Evolutionary conservation across 140 eudicot genomes (phyloP).

Genomic region (Anethum foeniculum): DNA sequence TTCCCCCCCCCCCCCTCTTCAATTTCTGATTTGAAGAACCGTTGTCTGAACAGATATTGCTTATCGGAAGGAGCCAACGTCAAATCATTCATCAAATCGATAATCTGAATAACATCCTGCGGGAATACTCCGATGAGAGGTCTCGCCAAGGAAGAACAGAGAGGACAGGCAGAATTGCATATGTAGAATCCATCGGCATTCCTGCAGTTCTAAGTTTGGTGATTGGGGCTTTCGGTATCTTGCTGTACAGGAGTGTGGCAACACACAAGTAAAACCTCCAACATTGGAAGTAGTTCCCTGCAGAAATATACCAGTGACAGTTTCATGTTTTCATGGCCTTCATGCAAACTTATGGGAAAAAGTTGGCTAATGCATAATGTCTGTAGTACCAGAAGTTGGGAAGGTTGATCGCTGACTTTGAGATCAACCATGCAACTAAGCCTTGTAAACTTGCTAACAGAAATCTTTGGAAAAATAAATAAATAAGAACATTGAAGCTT

Average conservation of each 20-base stretch:
- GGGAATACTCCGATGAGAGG: conserved; percentile 47
- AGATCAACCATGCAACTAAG: background rate
- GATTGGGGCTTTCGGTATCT: conserved; percentile 64
- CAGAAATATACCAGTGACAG: background rate
- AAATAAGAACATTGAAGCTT: background rate
- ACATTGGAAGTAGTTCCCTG: background rate
- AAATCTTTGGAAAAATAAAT: background rate
- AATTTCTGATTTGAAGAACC: background rate
- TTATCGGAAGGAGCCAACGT: conserved; percentile 70
- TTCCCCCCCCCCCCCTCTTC: no score
- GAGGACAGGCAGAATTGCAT: conserved; percentile 18
- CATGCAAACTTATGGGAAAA: background rate
- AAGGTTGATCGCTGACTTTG: background rate
- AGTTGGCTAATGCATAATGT: background rate
- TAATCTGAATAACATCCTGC: conserved; percentile 58
- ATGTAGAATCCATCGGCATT: conserved; percentile 38
- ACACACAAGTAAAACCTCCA: conserved; percentile 31
- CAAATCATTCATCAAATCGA: conserved; percentile 86
- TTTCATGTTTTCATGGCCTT: background rate
- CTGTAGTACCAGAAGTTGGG: background rate
- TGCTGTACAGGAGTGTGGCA: conserved; percentile 38
- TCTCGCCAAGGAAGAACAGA: conserved; percentile 43
- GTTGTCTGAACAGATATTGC: conserved; percentile 37
- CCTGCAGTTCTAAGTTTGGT: conserved; percentile 51
- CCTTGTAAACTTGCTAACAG: background rate